phyloP scores from a whole-genome alignment of 192 early-diverging fungal genomes.

The Backusella luteola region DNA sequence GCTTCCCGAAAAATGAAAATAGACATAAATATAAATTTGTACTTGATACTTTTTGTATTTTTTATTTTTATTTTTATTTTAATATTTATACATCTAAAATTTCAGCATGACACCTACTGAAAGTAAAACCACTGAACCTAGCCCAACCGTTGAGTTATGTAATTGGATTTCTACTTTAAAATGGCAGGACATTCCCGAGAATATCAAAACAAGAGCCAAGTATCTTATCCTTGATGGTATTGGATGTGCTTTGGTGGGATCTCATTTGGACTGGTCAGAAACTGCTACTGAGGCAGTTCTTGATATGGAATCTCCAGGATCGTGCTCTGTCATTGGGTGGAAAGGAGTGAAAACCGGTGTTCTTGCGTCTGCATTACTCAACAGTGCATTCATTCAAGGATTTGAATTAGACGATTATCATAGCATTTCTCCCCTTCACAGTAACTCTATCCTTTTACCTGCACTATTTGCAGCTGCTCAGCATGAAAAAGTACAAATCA shows the following conservation, averaged over 20 bases:
- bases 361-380: constrained; percentile 15
- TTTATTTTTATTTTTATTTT: not conserved
- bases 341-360: constrained; percentile 7
- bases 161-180: constrained; percentile 9
- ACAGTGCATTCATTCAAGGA: constrained; percentile 21
- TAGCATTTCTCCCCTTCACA: constrained; percentile 16
- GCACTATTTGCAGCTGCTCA: not conserved
- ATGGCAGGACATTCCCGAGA: constrained; percentile 12
- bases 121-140: not conserved
- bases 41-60: not conserved
- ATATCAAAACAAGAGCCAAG: not conserved
- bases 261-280: constrained; percentile 17
- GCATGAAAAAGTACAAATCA: not conserved
- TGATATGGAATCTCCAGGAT: constrained; percentile 15
- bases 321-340: constrained; percentile 16
- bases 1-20: not conserved
- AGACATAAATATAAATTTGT: not conserved
- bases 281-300: constrained; percentile 10
- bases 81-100: not conserved
- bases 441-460: constrained; percentile 18
- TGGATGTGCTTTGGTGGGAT: constrained; percentile 11
- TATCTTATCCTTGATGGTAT: constrained; percentile 22
- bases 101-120: not conserved
- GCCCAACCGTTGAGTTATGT: not conserved
- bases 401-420: constrained; percentile 25